Evolutionary conservation across 129 eudicot genomes (phyloP), one percentile per base, ranked within the genome.

Genomic region (Glebionis coronaria): DNA sequence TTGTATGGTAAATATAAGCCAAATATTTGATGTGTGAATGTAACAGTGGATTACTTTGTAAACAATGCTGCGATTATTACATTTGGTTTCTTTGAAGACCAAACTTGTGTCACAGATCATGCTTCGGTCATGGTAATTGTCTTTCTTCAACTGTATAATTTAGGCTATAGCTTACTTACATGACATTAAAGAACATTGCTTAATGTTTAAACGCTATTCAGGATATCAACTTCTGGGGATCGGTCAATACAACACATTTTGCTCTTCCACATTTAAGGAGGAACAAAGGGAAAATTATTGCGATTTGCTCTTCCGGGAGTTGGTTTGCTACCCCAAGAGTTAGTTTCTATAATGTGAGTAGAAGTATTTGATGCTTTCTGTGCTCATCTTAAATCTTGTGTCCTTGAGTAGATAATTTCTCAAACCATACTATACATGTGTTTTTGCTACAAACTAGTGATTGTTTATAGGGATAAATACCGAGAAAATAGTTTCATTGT

Each of bases 211-310:
- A 21, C 19, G 42, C 49, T 38, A 4, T 65, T 14, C 40, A 75
- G 91, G 85, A 88, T 18, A 61, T 81, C 6, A 88, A 84, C 73
- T 88, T 88, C 49, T 88, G 95, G 95, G 91, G 88, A 12, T 76
- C 82, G 3, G 82, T 69, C 19, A 82, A 84, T 40, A 60, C 59
- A 23, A 88, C 91, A 25, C 68, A 69, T 49, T 88, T 52, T 66
- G 86, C 87, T n/a, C 68, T 79, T 55, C 91, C 95, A 9, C 70
- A 88, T 64, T 63, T 84, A 52, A 72, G 71, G 74, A 60, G 44
- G 6, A 84, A 70, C 67, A 76, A 56, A 61, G 95, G 95, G 12
- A 84, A 73, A 77, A 80, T 84, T 10, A 71, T 82, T 4, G 80
- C 73, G 14, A 64, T 76, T 25, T 75, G 84, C 42, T 88, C 91